Percentiles rank a stretch among this genome's conserved stretches.
These are phyloP conservation scores for Persicaria maculosa DNA, from an alignment of 148 eudicot genomes.

Conservation along the genomic window DNA sequence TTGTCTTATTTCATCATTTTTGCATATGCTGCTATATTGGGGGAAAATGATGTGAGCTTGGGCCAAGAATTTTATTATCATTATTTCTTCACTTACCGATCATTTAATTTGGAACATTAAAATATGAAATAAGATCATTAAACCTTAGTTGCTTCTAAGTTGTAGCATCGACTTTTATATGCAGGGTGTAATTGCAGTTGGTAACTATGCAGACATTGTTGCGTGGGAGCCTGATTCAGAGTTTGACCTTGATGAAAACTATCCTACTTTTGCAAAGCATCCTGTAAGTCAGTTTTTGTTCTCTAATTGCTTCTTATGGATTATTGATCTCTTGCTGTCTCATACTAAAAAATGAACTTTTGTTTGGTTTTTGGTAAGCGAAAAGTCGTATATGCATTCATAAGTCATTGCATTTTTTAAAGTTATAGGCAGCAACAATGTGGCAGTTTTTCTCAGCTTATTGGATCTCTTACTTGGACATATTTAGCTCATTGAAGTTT, in stretches of 20 bases:
- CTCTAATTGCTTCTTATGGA: not conserved
- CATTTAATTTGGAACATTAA: not conserved
- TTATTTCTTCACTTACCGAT: not conserved
- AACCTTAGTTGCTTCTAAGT: not conserved
- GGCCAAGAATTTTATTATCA: not conserved
- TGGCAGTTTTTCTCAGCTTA: too few relatives aligned
- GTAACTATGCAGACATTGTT: slow-evolving; percentile 87
- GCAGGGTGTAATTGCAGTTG: slow-evolving; percentile 81
- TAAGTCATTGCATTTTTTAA: too few relatives aligned
- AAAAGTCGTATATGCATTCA: too few relatives aligned
- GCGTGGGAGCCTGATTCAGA: slow-evolving; percentile 94
- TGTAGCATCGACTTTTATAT: not conserved
- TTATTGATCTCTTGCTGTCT: not conserved
- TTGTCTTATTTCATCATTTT: not conserved
- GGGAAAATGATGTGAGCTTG: not conserved
- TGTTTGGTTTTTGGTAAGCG: not conserved
- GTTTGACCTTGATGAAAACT: slow-evolving; percentile 51
- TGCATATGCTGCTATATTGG: too few relatives aligned
- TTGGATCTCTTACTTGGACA: too few relatives aligned
- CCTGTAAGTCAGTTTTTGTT: slow-evolving; percentile 42
- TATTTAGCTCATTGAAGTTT: too few relatives aligned
- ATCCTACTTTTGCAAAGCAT: slow-evolving; percentile 57
- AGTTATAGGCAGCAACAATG: too few relatives aligned
- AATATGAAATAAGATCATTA: not conserved
- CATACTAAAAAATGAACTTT: not conserved